Evolutionary conservation across 768 basidiomycete genomes (phyloP).

Genomic region (Stropharia rugosoannulata): DNA sequence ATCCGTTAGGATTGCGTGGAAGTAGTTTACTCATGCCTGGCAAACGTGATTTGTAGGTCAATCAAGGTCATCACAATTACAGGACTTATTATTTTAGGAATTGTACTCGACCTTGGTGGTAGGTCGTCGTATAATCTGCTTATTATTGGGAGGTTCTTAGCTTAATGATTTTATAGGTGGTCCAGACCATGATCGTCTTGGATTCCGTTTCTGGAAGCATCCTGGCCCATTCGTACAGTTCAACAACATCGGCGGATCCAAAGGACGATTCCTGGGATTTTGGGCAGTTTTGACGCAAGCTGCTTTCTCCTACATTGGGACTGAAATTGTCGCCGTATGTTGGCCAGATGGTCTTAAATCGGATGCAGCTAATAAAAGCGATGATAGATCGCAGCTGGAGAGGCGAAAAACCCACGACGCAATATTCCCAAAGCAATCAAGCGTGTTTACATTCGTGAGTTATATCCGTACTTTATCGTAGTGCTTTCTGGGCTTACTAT

Average conservation of each 20-base stretch:
- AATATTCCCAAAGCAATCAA: slow-evolving; percentile 64
- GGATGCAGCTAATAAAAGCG: slow-evolving; percentile 4
- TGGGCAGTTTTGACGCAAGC: slow-evolving; percentile 74
- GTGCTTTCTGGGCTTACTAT: neutral
- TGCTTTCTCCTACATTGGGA: slow-evolving; percentile 91
- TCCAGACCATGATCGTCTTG: slow-evolving; percentile 72
- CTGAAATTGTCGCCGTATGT: slow-evolving; percentile 88
- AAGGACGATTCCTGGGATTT: slow-evolving; percentile 71
- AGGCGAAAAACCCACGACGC: slow-evolving; percentile 83
- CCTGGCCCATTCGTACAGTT: slow-evolving; percentile 89
- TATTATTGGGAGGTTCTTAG: neutral
- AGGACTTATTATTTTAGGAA: slow-evolving; percentile 65
- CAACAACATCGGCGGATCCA: slow-evolving; percentile 56
- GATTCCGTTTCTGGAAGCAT: slow-evolving; percentile 81
- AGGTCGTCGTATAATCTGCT: neutral
- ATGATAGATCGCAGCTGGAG: slow-evolving; percentile 78
- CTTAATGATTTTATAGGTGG: slow-evolving; percentile 49
- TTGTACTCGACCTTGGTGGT: slow-evolving; percentile 50
- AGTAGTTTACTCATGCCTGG: neutral
- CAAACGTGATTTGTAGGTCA: slow-evolving; percentile 40
- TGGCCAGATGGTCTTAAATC: neutral
- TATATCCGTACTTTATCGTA: neutral
- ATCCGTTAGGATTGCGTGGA: neutral
- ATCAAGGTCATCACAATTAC: slow-evolving; percentile 90
- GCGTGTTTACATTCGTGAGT: slow-evolving; percentile 67